Conservation (phyloP, 2,329 filamentous ascomycete species). For the Colletotrichum phormii region DNA sequence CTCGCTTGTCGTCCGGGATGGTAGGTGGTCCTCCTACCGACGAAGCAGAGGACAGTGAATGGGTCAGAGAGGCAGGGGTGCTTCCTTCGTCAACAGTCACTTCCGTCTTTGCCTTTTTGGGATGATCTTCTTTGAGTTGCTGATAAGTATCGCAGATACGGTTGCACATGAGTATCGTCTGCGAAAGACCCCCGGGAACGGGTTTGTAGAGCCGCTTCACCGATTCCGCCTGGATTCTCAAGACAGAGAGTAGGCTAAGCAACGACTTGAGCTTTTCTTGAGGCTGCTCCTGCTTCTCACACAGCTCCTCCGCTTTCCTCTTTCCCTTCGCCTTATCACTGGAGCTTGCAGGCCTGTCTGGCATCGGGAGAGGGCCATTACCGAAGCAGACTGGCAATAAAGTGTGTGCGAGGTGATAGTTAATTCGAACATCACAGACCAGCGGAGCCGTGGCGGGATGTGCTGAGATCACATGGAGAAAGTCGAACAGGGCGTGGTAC, state of each 20-base stretch:
- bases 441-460: neutral
- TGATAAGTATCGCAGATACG: neutral
- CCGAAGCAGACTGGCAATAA: slow-evolving; percentile 10
- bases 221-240: neutral
- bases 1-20: no score
- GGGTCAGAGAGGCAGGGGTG: neutral
- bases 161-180: neutral
- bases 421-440: neutral
- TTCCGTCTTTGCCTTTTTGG: neutral
- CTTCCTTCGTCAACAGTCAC: neutral
- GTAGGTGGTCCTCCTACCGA: neutral
- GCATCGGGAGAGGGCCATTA: no score
- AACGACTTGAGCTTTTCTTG: neutral
- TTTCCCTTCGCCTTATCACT: neutral
- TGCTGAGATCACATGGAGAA: neutral
- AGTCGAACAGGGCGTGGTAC: slow-evolving; percentile 2
- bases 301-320: neutral
- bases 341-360: no score
- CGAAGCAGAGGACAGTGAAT: neutral
- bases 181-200: no score
- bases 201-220: neutral
- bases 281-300: neutral
- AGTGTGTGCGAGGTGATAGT: neutral
- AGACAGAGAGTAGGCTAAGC: neutral
- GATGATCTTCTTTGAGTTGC: neutral